Evolutionary conservation across 495 filamentous ascomycete species (phyloP).

Genomic region (Saxophila tyrrhenica): DNA sequence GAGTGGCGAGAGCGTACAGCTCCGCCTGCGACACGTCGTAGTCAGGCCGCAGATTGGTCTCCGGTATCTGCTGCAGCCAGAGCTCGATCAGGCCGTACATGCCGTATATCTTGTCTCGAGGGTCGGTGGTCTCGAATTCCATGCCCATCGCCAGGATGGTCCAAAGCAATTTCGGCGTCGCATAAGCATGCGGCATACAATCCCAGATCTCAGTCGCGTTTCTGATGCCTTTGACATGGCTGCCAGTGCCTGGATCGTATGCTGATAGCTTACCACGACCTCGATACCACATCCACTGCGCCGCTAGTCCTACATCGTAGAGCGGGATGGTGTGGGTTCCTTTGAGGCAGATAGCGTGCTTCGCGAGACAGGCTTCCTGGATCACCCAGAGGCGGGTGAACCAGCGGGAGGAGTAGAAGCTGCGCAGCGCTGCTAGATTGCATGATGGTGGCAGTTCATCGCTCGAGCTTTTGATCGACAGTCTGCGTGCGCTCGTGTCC

Average conservation of each 20-base stretch:
- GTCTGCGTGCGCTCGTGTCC: background rate
- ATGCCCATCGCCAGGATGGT: background rate
- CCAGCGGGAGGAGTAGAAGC: constrained; percentile 1
- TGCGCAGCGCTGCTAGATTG: background rate
- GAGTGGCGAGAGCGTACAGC: background rate
- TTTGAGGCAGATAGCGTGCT: background rate
- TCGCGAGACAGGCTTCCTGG: constrained; percentile 2
- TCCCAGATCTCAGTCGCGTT: background rate
- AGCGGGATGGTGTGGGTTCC: background rate
- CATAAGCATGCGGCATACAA: background rate
- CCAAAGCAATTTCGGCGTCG: background rate
- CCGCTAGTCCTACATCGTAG: background rate
- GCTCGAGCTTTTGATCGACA: background rate
- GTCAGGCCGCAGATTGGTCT: background rate
- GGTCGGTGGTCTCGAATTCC: background rate
- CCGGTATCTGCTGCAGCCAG: background rate
- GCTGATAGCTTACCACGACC: background rate
- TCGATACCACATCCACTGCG: constrained; percentile 1
- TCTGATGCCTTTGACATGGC: background rate
- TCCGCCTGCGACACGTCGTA: background rate
- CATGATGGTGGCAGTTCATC: background rate
- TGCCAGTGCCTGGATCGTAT: background rate
- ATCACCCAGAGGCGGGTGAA: constrained; percentile 3
- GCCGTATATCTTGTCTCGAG: background rate
- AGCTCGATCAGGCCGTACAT: background rate